phyloP scores from a whole-genome alignment of 2,329 filamentous ascomycete species.

The Paecilomyces variotii region DNA sequence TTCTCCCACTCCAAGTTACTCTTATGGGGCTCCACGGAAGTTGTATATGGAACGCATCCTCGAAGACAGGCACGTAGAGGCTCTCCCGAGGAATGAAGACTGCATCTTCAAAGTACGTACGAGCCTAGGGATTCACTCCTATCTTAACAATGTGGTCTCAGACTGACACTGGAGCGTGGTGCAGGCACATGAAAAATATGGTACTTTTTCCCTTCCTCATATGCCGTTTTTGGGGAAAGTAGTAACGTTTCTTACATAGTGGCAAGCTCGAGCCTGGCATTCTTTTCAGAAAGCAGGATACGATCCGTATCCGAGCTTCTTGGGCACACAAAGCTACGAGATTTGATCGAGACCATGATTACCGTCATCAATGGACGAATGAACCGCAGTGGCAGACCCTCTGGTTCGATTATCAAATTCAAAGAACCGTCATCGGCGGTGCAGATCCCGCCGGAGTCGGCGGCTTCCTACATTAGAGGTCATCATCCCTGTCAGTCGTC shows the following conservation, averaged over 20 bases:
- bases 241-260: slow-evolving; percentile 9
- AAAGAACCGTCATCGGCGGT: slow-evolving; percentile 8
- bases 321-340: slow-evolving; percentile 16
- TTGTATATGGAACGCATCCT: slow-evolving; percentile 14
- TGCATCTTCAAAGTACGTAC: slow-evolving; percentile 13
- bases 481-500: slow-evolving; percentile 2
- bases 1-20: not conserved
- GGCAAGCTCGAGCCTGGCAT: slow-evolving; percentile 25
- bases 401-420: slow-evolving; percentile 8
- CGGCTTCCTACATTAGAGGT: slow-evolving; percentile 7
- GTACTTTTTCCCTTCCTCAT: slow-evolving; percentile 1
- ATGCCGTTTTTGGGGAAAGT: not conserved
- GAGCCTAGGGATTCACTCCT: not conserved
- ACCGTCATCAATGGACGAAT: slow-evolving; percentile 11
- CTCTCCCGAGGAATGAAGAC: slow-evolving; percentile 7
- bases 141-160: not conserved
- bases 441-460: slow-evolving; percentile 7
- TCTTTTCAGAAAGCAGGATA: slow-evolving; percentile 28
- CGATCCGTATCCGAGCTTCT: slow-evolving; percentile 18
- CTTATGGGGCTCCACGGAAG: not conserved
- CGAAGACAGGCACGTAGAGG: slow-evolving; percentile 9
- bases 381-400: slow-evolving; percentile 2
- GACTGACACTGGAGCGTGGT: not conserved
- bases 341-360: slow-evolving; percentile 15
- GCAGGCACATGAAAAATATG: slow-evolving; percentile 6